Conservation (phyloP, 441 rosid genomes). For the Gossypium davidsonii region DNA sequence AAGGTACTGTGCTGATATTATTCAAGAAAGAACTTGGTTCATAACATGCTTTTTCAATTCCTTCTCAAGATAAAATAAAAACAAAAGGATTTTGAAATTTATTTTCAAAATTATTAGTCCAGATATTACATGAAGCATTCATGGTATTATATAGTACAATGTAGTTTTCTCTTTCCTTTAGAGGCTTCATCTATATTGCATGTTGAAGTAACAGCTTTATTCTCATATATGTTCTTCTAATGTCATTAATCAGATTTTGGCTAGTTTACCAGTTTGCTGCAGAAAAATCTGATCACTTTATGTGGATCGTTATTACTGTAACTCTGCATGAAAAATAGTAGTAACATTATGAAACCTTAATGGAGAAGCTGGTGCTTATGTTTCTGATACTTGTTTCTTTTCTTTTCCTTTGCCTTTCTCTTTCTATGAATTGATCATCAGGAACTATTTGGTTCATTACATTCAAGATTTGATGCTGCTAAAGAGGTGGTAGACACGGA, state of each 20-base stretch:
- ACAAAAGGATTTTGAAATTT: not conserved
- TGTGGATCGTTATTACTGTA: not conserved
- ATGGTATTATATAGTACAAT: not conserved
- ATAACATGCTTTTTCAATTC: not conserved
- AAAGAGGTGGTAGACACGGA: slow-evolving; percentile 58
- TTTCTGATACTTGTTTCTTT: slow-evolving; percentile 3
- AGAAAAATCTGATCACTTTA: not conserved
- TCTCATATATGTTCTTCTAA: not conserved
- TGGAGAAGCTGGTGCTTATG: not conserved
- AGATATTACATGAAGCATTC: not conserved
- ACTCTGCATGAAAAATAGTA: slow-evolving; percentile 4
- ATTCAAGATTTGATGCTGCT: slow-evolving; percentile 71
- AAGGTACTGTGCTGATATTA: slow-evolving; percentile 30
- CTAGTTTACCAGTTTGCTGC: not conserved
- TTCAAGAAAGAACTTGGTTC: not conserved
- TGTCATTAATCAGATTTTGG: slow-evolving; percentile 1
- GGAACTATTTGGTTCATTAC: slow-evolving; percentile 67
- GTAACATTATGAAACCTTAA: not conserved
- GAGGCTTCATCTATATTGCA: not conserved
- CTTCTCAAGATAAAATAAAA: not conserved
- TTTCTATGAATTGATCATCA: slow-evolving; percentile 24
- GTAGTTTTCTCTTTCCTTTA: not conserved
- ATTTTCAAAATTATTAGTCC: not conserved
- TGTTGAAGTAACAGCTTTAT: not conserved
- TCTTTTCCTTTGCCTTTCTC: not conserved